Percentiles rank a stretch among this genome's conserved stretches.
Conservation (phyloP, 148 eudicot species). For the Spergularia marina region DNA sequence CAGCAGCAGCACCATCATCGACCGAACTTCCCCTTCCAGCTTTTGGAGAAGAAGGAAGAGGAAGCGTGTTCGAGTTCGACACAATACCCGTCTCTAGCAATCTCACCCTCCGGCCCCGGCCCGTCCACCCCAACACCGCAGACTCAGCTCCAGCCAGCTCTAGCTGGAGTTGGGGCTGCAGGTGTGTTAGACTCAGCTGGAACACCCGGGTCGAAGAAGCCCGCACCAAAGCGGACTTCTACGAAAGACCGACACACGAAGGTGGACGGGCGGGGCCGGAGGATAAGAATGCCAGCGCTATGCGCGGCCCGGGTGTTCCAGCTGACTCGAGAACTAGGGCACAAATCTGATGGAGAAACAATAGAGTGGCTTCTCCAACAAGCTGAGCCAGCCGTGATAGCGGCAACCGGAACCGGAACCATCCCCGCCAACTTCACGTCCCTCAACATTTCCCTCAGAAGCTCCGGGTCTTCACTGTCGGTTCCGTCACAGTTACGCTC, state of each 20-base stretch:
- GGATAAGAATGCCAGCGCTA: slow-evolving; percentile 94
- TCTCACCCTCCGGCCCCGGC: slow-evolving; percentile 27
- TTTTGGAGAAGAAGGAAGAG: slow-evolving; percentile 76
- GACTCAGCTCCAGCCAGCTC: slow-evolving; percentile 13
- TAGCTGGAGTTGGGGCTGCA: neutral
- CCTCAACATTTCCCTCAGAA: slow-evolving; percentile 74
- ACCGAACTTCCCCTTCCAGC: slow-evolving; percentile 80
- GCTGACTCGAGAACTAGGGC: slow-evolving; percentile 88
- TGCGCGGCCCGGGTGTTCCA: slow-evolving; percentile 98
- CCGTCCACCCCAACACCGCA: slow-evolving; percentile 22
- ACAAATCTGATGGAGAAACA: slow-evolving; percentile 93
- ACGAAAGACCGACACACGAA: slow-evolving; percentile 95
- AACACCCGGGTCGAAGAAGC: slow-evolving; percentile 36
- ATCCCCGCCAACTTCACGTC: slow-evolving; percentile 95
- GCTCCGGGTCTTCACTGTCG: slow-evolving; percentile 86
- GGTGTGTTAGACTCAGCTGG: slow-evolving; percentile 26
- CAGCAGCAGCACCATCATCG: slow-evolving; percentile 44
- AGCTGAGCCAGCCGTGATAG: slow-evolving; percentile 90
- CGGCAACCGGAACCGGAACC: slow-evolving; percentile 98
- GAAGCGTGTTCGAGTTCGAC: slow-evolving; percentile 52
- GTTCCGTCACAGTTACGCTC: slow-evolving; percentile 81
- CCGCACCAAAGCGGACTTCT: slow-evolving; percentile 67
- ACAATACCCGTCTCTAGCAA: slow-evolving; percentile 45
- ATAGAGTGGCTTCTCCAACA: slow-evolving; percentile 97
- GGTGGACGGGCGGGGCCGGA: slow-evolving; percentile 94